These are phyloP conservation scores for Rhizomucor miehei DNA, from an alignment of 371 early-diverging fungal genomes.

Conservation along the genomic window DNA sequence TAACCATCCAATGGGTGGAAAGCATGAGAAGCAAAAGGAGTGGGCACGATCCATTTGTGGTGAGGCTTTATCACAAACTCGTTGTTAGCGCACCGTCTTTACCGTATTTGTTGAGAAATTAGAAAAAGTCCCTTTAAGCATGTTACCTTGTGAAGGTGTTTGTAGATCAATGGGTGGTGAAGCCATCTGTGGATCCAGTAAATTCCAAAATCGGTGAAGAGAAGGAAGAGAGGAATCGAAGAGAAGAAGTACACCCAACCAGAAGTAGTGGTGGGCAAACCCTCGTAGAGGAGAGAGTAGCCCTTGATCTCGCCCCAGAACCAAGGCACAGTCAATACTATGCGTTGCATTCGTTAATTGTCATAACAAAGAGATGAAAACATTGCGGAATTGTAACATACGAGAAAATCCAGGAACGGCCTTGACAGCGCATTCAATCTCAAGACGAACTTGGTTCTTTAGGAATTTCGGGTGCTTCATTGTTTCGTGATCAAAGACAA, in stretches of 20 bases:
- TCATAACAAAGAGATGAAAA: background rate
- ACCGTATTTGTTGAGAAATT: background rate
- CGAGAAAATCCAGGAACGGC: slow-evolving; percentile 79
- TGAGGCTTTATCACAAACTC: slow-evolving; percentile 34
- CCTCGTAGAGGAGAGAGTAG: slow-evolving; percentile 74
- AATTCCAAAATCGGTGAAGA: slow-evolving; percentile 91
- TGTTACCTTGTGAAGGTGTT: slow-evolving; percentile 83
- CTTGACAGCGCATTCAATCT: slow-evolving; percentile 75
- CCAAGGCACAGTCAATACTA: slow-evolving; percentile 85
- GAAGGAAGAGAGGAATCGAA: slow-evolving; percentile 71
- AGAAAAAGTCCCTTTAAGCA: no score
- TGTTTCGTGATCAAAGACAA: slow-evolving; percentile 84
- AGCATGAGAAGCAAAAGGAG: slow-evolving; percentile 95
- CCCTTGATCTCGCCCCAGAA: slow-evolving; percentile 87
- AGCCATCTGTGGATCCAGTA: slow-evolving; percentile 93
- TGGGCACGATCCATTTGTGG: slow-evolving; percentile 73
- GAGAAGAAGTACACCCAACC: slow-evolving; percentile 65
- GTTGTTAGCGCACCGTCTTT: background rate
- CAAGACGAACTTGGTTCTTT: slow-evolving; percentile 82
- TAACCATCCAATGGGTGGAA: slow-evolving; percentile 95
- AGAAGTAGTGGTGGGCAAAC: slow-evolving; percentile 23
- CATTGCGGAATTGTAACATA: slow-evolving; percentile 14
- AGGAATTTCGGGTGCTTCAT: slow-evolving; percentile 92
- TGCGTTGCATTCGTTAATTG: background rate
- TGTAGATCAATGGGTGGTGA: slow-evolving; percentile 87